Evolutionary conservation across 1,139 yeast genomes (phyloP).

Genomic region (Saccharomyces hybrid): DNA sequence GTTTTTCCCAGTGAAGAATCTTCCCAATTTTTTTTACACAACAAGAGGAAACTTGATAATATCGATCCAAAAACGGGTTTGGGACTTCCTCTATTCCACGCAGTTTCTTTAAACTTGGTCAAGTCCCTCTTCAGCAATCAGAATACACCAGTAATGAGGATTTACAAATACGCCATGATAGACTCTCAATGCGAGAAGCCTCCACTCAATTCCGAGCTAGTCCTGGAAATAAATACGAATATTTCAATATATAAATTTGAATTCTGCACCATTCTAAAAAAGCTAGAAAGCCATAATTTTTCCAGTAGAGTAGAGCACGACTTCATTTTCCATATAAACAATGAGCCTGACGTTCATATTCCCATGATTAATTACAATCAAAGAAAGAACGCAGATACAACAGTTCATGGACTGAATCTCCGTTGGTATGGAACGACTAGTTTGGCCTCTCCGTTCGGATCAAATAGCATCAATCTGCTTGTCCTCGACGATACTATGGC

Average conservation of each 20-base stretch:
- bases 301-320: constrained; percentile 18
- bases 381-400: constrained; percentile 24
- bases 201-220: constrained; percentile 11
- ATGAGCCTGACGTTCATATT: constrained; percentile 1
- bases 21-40: constrained; percentile 20
- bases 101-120: constrained; percentile 23
- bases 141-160: constrained; percentile 25
- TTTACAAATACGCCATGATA: constrained; percentile 26
- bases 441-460: constrained; percentile 28
- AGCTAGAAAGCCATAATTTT: constrained; percentile 8
- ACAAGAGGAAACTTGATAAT: constrained; percentile 24
- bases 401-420: constrained; percentile 18
- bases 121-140: constrained; percentile 26
- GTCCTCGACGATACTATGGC: constrained; percentile 31
- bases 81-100: constrained; percentile 33
- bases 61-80: constrained; percentile 18
- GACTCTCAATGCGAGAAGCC: constrained; percentile 8
- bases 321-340: constrained; percentile 15
- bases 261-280: constrained; percentile 19
- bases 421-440: constrained; percentile 31
- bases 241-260: constrained; percentile 15
- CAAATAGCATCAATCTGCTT: constrained; percentile 24
- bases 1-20: constrained; percentile 31
- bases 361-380: constrained; percentile 19
- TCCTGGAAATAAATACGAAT: constrained; percentile 9